Evolutionary conservation across 306 rosid genomes (phyloP), one percentile per base, ranked within the genome.

Genomic region (Mucuna pruriens): DNA sequence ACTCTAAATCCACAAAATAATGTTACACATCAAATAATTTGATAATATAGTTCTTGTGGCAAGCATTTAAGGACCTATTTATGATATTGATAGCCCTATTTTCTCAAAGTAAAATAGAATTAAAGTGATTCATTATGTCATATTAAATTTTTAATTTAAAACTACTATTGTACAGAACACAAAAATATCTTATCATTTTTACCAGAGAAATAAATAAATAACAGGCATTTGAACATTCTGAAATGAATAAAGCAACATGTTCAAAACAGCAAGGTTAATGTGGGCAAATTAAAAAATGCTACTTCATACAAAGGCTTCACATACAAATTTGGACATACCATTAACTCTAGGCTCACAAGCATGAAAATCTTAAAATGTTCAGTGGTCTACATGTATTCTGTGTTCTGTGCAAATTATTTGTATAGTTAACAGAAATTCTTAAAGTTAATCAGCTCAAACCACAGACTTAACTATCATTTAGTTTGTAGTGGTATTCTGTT

Each of bases 401-500:
- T 20, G 7, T 36, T 74, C 39, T 64, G 49, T 12, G 17, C 62
- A 74, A 65, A 65, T 82, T 42, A 81, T 57, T 23, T 57, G 29
- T 4, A 13, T 52, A 22, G 48, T 20, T 51, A n/a, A 23, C 26
- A 65, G 26, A 51, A 52, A 39, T 52, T 55, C 44, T 54, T 7
- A 20, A 20, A 44, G 75, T 26, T 75, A 76, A 62, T 25, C 23
- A 79, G 19, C 55, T 67, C 61, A 60, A 51, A 29, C 33, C 25
- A 29, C 31, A 84, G 9, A 19, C 13, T 79, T n/a, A 29, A n/a
- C n/a, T n/a, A n/a, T 80, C 65, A 82, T n/a, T 61, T 67, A 36
- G 20, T 23, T 51, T 22, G 48, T 46, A 26, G 20, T 44, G 39
- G 34, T 66, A 72, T 61, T 45, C 69, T 31, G 64, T 13, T 71